A percentile compares a stretch with the other conserved stretches of the same genome.
phyloP scores from a whole-genome alignment of 164 flowering plant species.

The Saururus chinensis region DNA sequence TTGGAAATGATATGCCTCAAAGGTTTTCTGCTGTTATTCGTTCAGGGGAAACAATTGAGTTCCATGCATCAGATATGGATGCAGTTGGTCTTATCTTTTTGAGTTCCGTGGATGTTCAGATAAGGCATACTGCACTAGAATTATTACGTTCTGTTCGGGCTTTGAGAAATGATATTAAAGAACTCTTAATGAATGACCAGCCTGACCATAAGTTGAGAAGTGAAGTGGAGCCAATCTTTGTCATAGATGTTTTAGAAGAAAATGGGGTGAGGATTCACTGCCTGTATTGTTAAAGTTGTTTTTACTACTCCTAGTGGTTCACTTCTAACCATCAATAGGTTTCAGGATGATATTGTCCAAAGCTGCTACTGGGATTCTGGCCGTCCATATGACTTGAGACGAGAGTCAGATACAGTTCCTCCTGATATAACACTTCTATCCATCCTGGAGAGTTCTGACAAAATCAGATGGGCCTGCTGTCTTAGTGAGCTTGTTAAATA shows the following conservation, averaged over 20 bases:
- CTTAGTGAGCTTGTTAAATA: conserved; percentile 93
- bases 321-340: conserved; percentile 3
- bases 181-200: conserved; percentile 34
- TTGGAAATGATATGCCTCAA: conserved; percentile 33
- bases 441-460: conserved; percentile 92
- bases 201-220: conserved; percentile 35
- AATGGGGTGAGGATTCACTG: conserved; percentile 57
- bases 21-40: conserved; percentile 41
- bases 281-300: neutral
- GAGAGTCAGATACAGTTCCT: conserved; percentile 86
- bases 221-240: conserved; percentile 80
- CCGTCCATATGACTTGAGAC: conserved; percentile 81
- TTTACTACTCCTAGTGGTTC: neutral
- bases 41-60: conserved; percentile 57
- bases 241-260: conserved; percentile 95
- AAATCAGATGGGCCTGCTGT: conserved; percentile 92
- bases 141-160: conserved; percentile 94
- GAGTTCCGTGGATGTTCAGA: conserved; percentile 91
- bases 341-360: conserved; percentile 94
- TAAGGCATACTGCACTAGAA: conserved; percentile 92
- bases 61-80: conserved; percentile 85
- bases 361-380: conserved; percentile 97
- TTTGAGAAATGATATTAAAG: conserved; percentile 70
- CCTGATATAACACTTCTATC: conserved; percentile 86
- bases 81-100: conserved; percentile 96